A percentile compares a stretch with the other conserved stretches of the same genome.
These are phyloP conservation scores for Eucalyptus marginata DNA, from an alignment of 345 rosid genomes.

Conservation along the genomic window DNA sequence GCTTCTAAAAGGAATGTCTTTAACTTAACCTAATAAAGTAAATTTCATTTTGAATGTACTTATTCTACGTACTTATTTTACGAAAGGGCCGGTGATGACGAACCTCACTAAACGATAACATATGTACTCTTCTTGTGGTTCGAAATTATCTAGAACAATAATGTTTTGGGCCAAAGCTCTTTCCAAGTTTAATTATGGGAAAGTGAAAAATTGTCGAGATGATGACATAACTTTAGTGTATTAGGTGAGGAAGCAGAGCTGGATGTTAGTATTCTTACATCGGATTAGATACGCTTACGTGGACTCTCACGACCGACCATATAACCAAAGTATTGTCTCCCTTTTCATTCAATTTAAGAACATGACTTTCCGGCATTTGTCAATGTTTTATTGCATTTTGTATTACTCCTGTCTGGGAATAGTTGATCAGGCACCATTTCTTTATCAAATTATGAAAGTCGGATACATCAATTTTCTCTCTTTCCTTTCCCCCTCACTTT, in stretches of 20 bases:
- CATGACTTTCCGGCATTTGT: background rate
- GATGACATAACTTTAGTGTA: background rate
- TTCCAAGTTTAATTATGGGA: background rate
- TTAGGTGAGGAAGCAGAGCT: background rate
- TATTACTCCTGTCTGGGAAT: background rate
- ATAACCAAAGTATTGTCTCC: background rate
- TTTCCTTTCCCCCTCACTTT: background rate
- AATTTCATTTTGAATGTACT: background rate
- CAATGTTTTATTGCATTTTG: background rate
- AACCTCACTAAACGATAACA: background rate
- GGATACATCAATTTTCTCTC: background rate
- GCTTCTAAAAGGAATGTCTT: background rate
- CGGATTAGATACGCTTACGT: background rate
- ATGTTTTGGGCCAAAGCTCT: background rate
- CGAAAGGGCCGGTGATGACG: background rate
- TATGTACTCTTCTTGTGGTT: background rate
- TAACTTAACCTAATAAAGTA: background rate
- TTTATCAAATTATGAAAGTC: background rate
- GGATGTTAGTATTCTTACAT: background rate
- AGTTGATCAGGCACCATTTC: background rate
- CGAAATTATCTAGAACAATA: background rate
- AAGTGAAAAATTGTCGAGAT: background rate
- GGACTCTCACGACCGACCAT: background rate
- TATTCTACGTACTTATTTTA: background rate
- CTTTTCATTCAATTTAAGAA: background rate